phyloP scores from a whole-genome alignment of 176 grass and related monocot species.

The Oryza brachyantha region DNA sequence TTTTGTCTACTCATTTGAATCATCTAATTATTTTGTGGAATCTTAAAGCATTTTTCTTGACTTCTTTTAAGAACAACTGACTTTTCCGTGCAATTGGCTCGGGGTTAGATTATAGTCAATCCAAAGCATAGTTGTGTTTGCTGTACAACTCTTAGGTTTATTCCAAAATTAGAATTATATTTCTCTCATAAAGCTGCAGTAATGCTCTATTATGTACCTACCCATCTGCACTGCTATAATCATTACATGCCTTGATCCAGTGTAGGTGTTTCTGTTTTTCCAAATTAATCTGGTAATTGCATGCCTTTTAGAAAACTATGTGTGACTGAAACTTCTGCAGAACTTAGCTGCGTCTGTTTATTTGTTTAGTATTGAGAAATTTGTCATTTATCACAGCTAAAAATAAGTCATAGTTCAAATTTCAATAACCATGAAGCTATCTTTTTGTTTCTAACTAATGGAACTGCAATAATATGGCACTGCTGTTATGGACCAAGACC shows the following conservation, averaged over 20 bases:
- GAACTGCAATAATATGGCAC: not conserved
- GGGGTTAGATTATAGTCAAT: not conserved
- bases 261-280: not conserved
- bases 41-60: not conserved
- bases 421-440: not conserved
- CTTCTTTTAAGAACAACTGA: not conserved
- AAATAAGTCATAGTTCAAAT: slow-evolving; percentile 8
- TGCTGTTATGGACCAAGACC: slow-evolving; percentile 13
- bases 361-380: not conserved
- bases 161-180: not conserved
- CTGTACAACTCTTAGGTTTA: not conserved
- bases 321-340: not conserved
- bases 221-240: not conserved
- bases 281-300: not conserved
- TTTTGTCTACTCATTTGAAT: not conserved
- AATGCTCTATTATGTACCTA: not conserved
- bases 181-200: not conserved
- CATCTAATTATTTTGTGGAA: not conserved
- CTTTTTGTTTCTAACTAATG: not conserved
- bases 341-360: not conserved
- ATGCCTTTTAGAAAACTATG: not conserved
- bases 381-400: slow-evolving; percentile 13
- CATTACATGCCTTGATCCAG: not conserved
- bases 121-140: not conserved
- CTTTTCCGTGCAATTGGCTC: not conserved